These are phyloP conservation scores for Kentomonas sorsogonicus DNA, from an alignment of 208 protist species.

Conservation along the genomic window DNA sequence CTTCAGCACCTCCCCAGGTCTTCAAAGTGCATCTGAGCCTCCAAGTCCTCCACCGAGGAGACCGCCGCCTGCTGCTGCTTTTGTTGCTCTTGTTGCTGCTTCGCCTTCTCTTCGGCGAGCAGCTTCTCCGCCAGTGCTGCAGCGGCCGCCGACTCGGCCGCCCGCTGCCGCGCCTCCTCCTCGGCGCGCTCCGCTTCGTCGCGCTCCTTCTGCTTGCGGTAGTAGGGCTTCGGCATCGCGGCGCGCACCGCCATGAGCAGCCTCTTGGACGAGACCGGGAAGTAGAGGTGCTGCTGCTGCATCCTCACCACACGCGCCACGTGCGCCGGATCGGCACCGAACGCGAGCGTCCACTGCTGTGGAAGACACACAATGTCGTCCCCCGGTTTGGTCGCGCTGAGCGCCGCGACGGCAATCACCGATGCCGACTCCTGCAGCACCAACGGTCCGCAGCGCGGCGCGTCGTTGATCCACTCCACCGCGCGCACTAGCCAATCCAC, in stretches of 20 bases:
- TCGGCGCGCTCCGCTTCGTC: no score
- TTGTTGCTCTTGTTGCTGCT: not conserved
- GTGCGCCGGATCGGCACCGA: constrained; percentile 28
- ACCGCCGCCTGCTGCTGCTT: not conserved
- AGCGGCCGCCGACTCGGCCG: no score
- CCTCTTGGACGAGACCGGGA: no score
- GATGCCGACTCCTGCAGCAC: constrained; percentile 20
- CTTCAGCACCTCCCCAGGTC: not conserved
- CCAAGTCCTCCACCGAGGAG: not conserved
- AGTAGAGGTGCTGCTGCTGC: constrained; percentile 16
- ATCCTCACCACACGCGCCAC: constrained; percentile 12
- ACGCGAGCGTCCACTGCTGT: constrained; percentile 36
- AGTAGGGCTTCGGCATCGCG: no score
- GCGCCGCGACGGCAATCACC: constrained; percentile 55
- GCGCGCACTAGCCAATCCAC: constrained; percentile 48
- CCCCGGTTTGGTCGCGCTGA: constrained; percentile 29
- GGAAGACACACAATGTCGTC: constrained; percentile 41
- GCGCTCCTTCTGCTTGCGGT: no score
- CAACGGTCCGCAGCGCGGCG: constrained; percentile 46
- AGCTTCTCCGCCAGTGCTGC: not conserved
- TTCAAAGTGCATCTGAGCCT: not conserved
- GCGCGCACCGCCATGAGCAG: constrained; percentile 4
- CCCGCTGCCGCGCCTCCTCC: constrained; percentile 17
- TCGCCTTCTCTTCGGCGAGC: not conserved
- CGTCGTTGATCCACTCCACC: constrained; percentile 66